Percentiles rank a stretch among this genome's conserved stretches.
These are phyloP conservation scores for Cordyceps militaris DNA, from an alignment of 2,329 filamentous ascomycete genomes.

Conservation along the genomic window DNA sequence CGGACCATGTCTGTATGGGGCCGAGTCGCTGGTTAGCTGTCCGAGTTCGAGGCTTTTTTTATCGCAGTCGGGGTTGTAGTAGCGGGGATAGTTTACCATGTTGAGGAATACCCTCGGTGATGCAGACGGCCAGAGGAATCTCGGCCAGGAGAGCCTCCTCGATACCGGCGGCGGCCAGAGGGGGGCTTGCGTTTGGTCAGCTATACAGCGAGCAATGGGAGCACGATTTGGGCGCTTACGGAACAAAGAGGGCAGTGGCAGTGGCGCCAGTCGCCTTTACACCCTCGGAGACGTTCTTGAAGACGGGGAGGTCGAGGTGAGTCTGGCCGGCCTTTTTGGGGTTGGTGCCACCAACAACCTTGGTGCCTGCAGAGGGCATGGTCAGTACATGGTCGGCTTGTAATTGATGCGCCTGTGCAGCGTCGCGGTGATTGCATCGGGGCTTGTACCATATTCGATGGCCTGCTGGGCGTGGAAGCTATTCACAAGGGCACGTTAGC, in stretches of 20 bases:
- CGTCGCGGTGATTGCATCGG: not conserved
- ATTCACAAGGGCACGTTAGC: conserved; percentile 7
- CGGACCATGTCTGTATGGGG: conserved; percentile 79
- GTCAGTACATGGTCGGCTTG: not conserved
- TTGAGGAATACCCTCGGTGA: conserved; percentile 96
- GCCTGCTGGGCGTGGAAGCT: conserved; percentile 98
- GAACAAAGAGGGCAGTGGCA: conserved; percentile 93
- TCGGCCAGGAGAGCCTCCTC: conserved; percentile 93
- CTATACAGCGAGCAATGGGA: conserved; percentile 1
- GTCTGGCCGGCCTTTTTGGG: conserved; percentile 93
- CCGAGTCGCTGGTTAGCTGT: not conserved
- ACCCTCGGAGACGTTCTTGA: conserved; percentile 80
- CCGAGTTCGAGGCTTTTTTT: not conserved
- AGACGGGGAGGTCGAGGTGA: conserved; percentile 89
- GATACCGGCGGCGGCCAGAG: conserved; percentile 87
- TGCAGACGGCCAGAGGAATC: conserved; percentile 91
- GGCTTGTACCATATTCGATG: conserved; percentile 85
- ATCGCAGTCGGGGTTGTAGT: not conserved
- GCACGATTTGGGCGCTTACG: conserved; percentile 47
- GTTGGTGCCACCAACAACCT: conserved; percentile 96
- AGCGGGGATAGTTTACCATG: conserved; percentile 57
- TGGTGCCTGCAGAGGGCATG: conserved; percentile 59
- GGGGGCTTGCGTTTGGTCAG: conserved; percentile 52
- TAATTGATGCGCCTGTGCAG: not conserved
- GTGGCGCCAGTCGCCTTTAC: conserved; percentile 85